phyloP scores from a whole-genome alignment of 2,329 filamentous ascomycete species.

The Onygena corvina region DNA sequence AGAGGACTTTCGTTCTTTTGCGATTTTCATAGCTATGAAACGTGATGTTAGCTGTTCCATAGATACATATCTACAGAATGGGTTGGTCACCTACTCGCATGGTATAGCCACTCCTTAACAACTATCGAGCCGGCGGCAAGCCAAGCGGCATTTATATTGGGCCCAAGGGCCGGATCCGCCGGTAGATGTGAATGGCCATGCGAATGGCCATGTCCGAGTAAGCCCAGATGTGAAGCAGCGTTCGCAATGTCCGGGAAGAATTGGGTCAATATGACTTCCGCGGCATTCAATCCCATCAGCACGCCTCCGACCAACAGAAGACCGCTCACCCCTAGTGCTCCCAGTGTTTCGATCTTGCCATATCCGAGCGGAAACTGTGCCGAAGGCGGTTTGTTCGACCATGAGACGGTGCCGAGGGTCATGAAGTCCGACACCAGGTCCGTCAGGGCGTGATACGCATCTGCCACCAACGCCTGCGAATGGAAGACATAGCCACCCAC shows the following conservation, averaged over 20 bases:
- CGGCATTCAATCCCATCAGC: constrained; percentile 77
- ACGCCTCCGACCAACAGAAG: constrained; percentile 80
- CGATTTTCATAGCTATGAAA: constrained; percentile 75
- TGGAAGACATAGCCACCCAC: constrained; percentile 88
- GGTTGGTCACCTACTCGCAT: constrained; percentile 62
- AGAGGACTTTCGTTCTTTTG: constrained; percentile 83
- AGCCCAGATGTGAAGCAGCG: constrained; percentile 29
- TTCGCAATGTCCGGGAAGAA: constrained; percentile 57
- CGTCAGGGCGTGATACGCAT: constrained; percentile 89
- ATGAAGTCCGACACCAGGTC: constrained; percentile 91
- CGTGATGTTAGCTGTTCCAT: constrained; percentile 8
- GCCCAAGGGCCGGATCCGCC: constrained; percentile 44
- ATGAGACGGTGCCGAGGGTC: constrained; percentile 87
- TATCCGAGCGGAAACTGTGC: constrained; percentile 79
- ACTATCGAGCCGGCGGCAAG: constrained; percentile 78
- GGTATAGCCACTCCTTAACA: constrained; percentile 94
- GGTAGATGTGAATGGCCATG: constrained; percentile 52
- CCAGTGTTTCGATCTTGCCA: constrained; percentile 94
- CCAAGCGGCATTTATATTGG: constrained; percentile 91
- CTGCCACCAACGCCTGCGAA: constrained; percentile 82
- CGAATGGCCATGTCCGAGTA: constrained; percentile 46
- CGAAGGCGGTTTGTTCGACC: constrained; percentile 75
- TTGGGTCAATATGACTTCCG: constrained; percentile 57
- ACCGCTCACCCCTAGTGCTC: constrained; percentile 82
- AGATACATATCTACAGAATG: constrained; percentile 9